Evolutionary conservation across 2,329 filamentous ascomycete species (phyloP), one percentile per base, ranked within the genome.

Genomic region (Trichoderma semiorbis): DNA sequence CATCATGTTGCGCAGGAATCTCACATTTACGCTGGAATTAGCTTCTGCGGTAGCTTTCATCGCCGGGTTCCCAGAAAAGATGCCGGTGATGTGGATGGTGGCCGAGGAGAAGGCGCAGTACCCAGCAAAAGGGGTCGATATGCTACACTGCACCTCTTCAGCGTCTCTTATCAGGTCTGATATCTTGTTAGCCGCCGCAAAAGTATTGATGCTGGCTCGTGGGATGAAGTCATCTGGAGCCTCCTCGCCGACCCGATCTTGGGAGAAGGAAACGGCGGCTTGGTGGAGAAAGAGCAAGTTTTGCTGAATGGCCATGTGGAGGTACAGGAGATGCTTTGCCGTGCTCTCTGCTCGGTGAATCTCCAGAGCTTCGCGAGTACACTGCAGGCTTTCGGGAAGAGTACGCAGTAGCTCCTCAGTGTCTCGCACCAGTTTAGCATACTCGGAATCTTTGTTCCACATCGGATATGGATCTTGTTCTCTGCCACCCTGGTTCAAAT

Each of bases 31-130:
- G 1, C 92, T 90, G 18, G 98, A 85, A 77, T 97, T 95, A 74
- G 91, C 90, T 82, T 97, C 97, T 10, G 93, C 94, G 10, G 89
- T 88, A 14, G 88, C 87, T 79, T 97, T 93, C 64, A 97, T 87
- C 12, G 89, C 84, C 16, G 90, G 84, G 75, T 97, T 95, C 74
- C 93, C 93, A 5, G 94, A 96, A 79, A 97, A 97, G 4, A 97
- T 94, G 7, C 94, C 94, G 76, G 94, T 92, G 26, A 98, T 93
- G 78, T 98, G 96, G n/a, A 98, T 93, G 0, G 94, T 97, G 67
- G 94, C 96, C 1, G 95, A 95, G 26, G 95, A 90, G 79, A 98
- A 98, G 2, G 95, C 94, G 76, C 93, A 97, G 80, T 98, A 99
- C 1, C 96, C 95, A 1, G 94, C 93, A 80, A 98, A 98, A 0